Evolutionary conservation across 1,139 yeast genomes (phyloP).

Genomic region (Geotrichum candidum): DNA sequence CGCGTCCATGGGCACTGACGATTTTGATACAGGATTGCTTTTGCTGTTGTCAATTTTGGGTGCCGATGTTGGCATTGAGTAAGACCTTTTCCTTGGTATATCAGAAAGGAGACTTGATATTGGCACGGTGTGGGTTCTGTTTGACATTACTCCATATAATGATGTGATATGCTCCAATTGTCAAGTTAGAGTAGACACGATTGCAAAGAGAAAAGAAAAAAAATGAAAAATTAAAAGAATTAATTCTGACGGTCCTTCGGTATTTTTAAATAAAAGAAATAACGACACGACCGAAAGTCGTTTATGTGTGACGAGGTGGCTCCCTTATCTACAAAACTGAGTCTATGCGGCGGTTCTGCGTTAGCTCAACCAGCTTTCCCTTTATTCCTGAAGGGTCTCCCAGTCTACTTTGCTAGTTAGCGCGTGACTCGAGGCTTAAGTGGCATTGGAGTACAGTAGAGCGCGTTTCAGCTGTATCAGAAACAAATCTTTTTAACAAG

Average conservation of each 20-base stretch:
- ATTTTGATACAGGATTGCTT: neutral
- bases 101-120: slow-evolving; percentile 4
- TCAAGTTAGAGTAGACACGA: neutral
- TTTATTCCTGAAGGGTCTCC: neutral
- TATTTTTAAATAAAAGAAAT: neutral
- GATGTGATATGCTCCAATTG: neutral
- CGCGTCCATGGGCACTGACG: neutral
- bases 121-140: neutral
- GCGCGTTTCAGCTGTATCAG: neutral
- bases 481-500: neutral
- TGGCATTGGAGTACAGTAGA: neutral
- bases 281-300: neutral
- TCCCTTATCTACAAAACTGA: neutral
- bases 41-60: neutral
- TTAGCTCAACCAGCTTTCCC: neutral
- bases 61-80: neutral
- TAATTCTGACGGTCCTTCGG: neutral
- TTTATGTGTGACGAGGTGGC: neutral
- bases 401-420: neutral
- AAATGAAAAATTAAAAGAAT: neutral
- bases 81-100: neutral
- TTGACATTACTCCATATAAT: neutral
- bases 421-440: neutral
- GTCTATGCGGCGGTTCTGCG: neutral
- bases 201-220: neutral